A percentile compares a stretch with the other conserved stretches of the same genome.
phyloP scores from a whole-genome alignment of 495 filamentous ascomycete genomes.

The Penicillium lagena region DNA sequence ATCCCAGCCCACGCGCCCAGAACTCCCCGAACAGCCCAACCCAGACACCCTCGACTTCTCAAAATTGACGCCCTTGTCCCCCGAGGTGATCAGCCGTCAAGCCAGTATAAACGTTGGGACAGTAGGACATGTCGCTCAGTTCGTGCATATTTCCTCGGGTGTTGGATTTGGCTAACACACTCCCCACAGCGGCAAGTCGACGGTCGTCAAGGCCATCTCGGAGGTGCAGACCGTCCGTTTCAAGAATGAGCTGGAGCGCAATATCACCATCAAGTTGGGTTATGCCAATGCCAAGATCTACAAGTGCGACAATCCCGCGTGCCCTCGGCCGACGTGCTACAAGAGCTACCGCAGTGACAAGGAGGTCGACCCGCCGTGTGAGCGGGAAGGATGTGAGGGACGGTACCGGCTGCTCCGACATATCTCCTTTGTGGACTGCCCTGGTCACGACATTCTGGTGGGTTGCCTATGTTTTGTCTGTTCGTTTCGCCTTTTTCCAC shows the following conservation, averaged over 20 bases:
- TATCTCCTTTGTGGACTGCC: constrained; percentile 83
- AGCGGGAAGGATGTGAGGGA: constrained; percentile 83
- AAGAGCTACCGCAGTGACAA: constrained; percentile 97
- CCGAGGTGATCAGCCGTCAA: constrained; percentile 94
- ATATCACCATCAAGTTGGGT: constrained; percentile 99
- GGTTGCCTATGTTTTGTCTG: neutral
- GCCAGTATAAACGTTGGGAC: constrained; percentile 97
- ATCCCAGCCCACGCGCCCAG: constrained; percentile 44
- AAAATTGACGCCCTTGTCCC: constrained; percentile 74
- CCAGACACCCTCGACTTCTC: constrained; percentile 76
- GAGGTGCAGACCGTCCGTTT: constrained; percentile 98
- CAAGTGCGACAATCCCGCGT: constrained; percentile 89
- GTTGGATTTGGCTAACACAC: neutral
- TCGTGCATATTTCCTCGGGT: neutral
- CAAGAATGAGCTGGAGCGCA: constrained; percentile 98
- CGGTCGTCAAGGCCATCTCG: constrained; percentile 97
- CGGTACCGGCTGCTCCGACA: constrained; percentile 60
- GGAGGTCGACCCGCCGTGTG: constrained; percentile 91
- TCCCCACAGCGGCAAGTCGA: constrained; percentile 61
- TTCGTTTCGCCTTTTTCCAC: neutral
- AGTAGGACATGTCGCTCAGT: constrained; percentile 94
- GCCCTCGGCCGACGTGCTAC: constrained; percentile 92
- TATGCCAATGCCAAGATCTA: constrained; percentile 99
- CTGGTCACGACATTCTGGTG: constrained; percentile 95
- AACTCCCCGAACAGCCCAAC: constrained; percentile 85